phyloP scores from a whole-genome alignment of 495 filamentous ascomycete genomes.

The Poronia punctata region DNA sequence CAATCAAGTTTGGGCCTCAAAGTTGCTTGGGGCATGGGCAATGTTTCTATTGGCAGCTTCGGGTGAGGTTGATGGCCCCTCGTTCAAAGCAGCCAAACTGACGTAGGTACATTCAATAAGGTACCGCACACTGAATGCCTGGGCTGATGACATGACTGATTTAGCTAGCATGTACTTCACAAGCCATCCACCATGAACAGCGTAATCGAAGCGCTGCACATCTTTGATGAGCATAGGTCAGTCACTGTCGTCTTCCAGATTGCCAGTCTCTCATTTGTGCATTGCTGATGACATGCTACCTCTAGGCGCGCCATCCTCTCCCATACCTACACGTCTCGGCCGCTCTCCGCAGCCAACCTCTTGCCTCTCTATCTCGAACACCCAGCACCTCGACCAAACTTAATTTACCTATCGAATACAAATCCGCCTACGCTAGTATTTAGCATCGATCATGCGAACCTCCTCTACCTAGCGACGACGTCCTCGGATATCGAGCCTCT shows the following conservation, averaged over 20 bases:
- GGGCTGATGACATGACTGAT: too few relatives aligned
- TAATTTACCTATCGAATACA: conserved; percentile 75
- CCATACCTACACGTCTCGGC: conserved; percentile 58
- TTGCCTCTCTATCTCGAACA: conserved; percentile 84
- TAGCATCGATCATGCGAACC: conserved; percentile 75
- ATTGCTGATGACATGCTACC: conserved; percentile 6
- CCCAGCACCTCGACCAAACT: conserved; percentile 71
- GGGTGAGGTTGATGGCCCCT: too few relatives aligned
- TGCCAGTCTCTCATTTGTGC: neutral
- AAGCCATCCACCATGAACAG: conserved; percentile 55
- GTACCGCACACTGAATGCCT: too few relatives aligned
- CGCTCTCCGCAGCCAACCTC: conserved; percentile 66
- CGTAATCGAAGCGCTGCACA: conserved; percentile 90
- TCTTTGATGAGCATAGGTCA: conserved; percentile 89
- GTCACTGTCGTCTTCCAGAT: conserved; percentile 15
- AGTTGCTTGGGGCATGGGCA: too few relatives aligned
- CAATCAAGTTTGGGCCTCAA: too few relatives aligned
- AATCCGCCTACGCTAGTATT: conserved; percentile 86
- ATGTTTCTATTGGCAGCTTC: too few relatives aligned
- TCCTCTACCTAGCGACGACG: conserved; percentile 78
- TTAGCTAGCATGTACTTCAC: conserved; percentile 19
- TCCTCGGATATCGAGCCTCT: conserved; percentile 84
- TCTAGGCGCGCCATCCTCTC: conserved; percentile 41
- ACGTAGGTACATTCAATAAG: too few relatives aligned
- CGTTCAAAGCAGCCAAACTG: too few relatives aligned